These are phyloP conservation scores for Limonium bicolor DNA, from an alignment of 148 eudicot genomes.

Conservation along the genomic window DNA sequence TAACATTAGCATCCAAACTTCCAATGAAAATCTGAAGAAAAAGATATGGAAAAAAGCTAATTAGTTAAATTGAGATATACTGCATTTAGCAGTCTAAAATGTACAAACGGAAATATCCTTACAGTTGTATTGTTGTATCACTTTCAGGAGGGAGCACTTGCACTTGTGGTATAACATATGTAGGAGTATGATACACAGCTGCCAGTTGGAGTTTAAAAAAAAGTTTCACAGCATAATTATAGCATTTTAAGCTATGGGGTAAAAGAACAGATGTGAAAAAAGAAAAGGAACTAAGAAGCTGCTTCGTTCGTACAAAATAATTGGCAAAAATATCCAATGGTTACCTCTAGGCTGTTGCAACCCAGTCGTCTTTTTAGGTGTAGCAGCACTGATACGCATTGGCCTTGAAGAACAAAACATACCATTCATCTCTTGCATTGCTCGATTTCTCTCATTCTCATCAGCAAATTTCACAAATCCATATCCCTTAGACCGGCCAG, in stretches of 20 bases:
- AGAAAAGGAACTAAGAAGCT: not conserved
- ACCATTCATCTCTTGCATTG: slow-evolving; percentile 99
- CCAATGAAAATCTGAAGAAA: slow-evolving; percentile 76
- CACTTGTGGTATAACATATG: slow-evolving; percentile 41
- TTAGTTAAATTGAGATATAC: not conserved
- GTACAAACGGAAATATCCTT: too few relatives aligned
- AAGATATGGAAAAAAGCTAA: not conserved
- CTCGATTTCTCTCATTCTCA: slow-evolving; percentile 77
- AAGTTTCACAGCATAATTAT: too few relatives aligned
- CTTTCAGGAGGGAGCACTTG: slow-evolving; percentile 49
- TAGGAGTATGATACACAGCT: slow-evolving; percentile 65
- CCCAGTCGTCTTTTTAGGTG: slow-evolving; percentile 74
- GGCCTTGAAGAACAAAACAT: slow-evolving; percentile 81
- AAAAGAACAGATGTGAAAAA: not conserved
- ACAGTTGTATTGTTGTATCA: slow-evolving; percentile 88
- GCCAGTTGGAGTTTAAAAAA: too few relatives aligned
- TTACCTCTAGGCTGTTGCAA: slow-evolving; percentile 78
- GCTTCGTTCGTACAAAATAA: too few relatives aligned
- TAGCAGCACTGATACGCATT: slow-evolving; percentile 96
- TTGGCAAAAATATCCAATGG: not conserved
- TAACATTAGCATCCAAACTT: slow-evolving; percentile 71
- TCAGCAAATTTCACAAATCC: slow-evolving; percentile 97
- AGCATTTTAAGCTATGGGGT: not conserved
- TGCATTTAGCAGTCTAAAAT: not conserved
- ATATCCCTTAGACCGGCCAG: slow-evolving; percentile 91